phyloP scores from a whole-genome alignment of 1,284 basidiomycete genomes.

The Taiwanofungus camphoratus region DNA sequence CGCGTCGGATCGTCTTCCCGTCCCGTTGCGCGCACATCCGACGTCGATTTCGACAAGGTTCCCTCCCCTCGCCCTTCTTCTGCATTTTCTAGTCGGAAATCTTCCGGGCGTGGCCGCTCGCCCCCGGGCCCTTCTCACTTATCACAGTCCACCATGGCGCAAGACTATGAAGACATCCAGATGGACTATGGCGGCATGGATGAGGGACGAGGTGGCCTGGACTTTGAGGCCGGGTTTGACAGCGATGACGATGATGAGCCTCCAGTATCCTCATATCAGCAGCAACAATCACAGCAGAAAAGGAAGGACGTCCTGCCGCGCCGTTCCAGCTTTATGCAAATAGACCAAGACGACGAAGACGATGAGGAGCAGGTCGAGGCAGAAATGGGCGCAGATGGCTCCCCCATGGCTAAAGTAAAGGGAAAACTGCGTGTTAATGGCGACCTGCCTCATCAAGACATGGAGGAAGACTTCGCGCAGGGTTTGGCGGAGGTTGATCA shows the following conservation, averaged over 20 bases:
- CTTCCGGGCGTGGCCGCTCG: constrained; percentile 31
- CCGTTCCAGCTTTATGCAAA: constrained; percentile 41
- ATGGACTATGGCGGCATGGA: constrained; percentile 22
- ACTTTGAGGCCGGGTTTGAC: constrained; percentile 12
- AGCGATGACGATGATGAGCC: constrained; percentile 19
- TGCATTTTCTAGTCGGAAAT: constrained; percentile 29
- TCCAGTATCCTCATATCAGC: constrained; percentile 9
- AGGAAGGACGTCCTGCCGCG: constrained; percentile 22
- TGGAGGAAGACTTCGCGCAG: constrained; percentile 52
- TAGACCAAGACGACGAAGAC: constrained; percentile 35
- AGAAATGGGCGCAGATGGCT: constrained; percentile 17
- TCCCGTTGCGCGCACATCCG: constrained; percentile 44
- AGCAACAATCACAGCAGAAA: constrained; percentile 4
- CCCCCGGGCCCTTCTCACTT: constrained; percentile 43
- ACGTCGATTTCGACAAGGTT: constrained; percentile 59
- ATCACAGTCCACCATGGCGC: constrained; percentile 29
- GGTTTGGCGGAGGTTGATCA: constrained; percentile 29
- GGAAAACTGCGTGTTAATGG: constrained; percentile 27
- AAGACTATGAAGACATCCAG: constrained; percentile 31
- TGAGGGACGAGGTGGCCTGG: constrained; percentile 17
- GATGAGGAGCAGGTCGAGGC: constrained; percentile 31
- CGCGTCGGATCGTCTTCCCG: constrained; percentile 48
- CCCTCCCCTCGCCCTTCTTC: constrained; percentile 45
- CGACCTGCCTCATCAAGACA: constrained; percentile 23
- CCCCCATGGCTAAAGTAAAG: constrained; percentile 29